phyloP scores from a whole-genome alignment of 1,284 basidiomycete species.

The Ceratobasidium theobromae region DNA sequence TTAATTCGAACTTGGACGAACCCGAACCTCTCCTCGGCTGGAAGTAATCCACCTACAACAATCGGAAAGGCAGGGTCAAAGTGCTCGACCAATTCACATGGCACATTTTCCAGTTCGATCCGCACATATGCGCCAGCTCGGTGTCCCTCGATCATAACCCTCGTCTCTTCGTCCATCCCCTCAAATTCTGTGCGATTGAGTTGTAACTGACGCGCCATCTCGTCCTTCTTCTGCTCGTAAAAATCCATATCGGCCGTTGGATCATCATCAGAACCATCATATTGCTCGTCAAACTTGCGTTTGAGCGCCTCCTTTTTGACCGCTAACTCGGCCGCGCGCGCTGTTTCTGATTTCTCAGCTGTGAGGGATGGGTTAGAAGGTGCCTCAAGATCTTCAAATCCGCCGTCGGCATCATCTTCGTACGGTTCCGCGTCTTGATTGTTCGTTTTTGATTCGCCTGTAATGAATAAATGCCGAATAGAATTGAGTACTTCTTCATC shows the following conservation, averaged over 20 bases:
- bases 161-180: conserved; percentile 72
- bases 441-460: conserved; percentile 55
- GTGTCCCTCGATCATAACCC: conserved; percentile 87
- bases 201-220: conserved; percentile 82
- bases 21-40: conserved; percentile 89
- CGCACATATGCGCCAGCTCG: conserved; percentile 93
- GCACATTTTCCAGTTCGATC: conserved; percentile 81
- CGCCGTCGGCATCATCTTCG: conserved; percentile 50
- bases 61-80: conserved; percentile 93
- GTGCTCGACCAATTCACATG: conserved; percentile 90
- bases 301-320: conserved; percentile 91
- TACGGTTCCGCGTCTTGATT: conserved; percentile 50
- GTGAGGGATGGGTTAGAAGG: conserved; percentile 45
- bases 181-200: conserved; percentile 88
- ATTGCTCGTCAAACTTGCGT: conserved; percentile 95
- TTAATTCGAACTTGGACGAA: conserved; percentile 96
- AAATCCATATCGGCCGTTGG: conserved; percentile 68
- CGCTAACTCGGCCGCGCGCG: conserved; percentile 62
- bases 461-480: conserved; percentile 89
- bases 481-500: conserved; percentile 84
- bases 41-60: conserved; percentile 88
- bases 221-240: conserved; percentile 90
- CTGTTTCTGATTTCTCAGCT: conserved; percentile 44
- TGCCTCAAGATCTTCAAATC: conserved; percentile 50
- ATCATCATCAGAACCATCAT: conserved; percentile 81